A percentile compares a stretch with the other conserved stretches of the same genome.
Conservation (phyloP, 768 basidiomycete species). For the Macrolepiota dolichaula region DNA sequence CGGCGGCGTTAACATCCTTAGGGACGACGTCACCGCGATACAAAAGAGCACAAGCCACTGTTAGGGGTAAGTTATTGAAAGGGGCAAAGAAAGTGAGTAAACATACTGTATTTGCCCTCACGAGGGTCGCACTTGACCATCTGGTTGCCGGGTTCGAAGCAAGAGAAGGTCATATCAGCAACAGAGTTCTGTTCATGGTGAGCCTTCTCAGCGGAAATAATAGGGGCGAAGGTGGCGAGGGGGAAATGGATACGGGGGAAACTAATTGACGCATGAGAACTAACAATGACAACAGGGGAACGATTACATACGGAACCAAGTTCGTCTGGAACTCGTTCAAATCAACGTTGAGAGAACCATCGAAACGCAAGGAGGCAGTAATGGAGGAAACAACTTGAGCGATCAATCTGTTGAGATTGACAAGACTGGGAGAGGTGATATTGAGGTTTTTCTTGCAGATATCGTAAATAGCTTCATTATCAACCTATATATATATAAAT, state of each 20-base stretch:
- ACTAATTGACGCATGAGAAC: constrained; percentile 33
- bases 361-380: constrained; percentile 95
- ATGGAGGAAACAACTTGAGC: constrained; percentile 98
- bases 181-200: constrained; percentile 97
- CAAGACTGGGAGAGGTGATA: constrained; percentile 82
- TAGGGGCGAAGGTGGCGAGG: constrained; percentile 91
- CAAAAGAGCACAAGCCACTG: constrained; percentile 88
- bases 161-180: constrained; percentile 96
- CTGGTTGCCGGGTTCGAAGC: constrained; percentile 96
- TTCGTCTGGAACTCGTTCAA: constrained; percentile 99
- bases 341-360: constrained; percentile 96
- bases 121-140: constrained; percentile 95
- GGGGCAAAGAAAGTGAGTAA: neutral
- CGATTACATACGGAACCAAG: constrained; percentile 79
- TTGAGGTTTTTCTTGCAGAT: constrained; percentile 97
- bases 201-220: constrained; percentile 94
- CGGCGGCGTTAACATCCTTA: constrained; percentile 92
- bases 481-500: constrained; percentile 52
- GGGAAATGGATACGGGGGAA: constrained; percentile 99
- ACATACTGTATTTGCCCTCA: constrained; percentile 96
- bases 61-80: constrained; percentile 15
- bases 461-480: constrained; percentile 99
- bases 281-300: neutral
- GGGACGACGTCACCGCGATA: constrained; percentile 97
- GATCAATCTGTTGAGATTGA: constrained; percentile 93